Percentiles rank a stretch among this genome's conserved stretches.
phyloP scores from a whole-genome alignment of 2,329 filamentous ascomycete genomes.

The Beauveria australis region DNA sequence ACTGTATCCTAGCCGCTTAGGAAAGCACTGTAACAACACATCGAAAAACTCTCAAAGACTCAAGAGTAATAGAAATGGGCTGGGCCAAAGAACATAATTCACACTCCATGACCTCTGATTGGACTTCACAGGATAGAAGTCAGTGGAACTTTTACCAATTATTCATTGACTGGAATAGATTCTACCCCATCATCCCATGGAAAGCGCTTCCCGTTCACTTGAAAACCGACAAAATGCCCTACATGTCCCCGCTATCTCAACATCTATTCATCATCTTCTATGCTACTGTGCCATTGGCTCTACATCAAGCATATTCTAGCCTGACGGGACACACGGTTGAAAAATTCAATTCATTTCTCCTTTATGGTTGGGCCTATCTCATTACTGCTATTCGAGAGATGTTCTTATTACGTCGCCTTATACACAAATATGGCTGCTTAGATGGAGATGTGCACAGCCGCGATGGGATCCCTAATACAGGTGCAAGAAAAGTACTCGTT shows the following conservation, averaged over 20 bases:
- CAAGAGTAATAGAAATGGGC: too few species aligned
- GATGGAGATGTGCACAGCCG: conserved; percentile 25
- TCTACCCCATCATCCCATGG: too few species aligned
- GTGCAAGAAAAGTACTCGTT: conserved; percentile 16
- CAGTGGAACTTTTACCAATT: too few species aligned
- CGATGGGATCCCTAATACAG: conserved; percentile 26
- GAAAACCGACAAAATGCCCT: conserved; percentile 25
- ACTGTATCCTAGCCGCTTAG: too few species aligned
- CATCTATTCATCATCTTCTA: conserved; percentile 25
- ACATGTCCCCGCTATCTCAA: conserved; percentile 18
- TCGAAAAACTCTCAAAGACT: too few species aligned
- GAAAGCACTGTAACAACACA: too few species aligned
- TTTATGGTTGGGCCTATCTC: conserved; percentile 13
- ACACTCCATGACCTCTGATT: too few species aligned
- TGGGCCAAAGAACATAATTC: too few species aligned
- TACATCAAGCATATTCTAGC: conserved; percentile 14
- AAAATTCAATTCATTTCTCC: conserved; percentile 3
- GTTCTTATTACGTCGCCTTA: conserved; percentile 21
- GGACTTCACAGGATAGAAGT: too few species aligned
- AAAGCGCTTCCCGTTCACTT: conserved; percentile 19
- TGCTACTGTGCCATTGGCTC: conserved; percentile 17
- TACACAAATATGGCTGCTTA: conserved; percentile 21
- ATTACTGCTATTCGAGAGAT: conserved; percentile 21
- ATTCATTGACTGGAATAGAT: too few species aligned
- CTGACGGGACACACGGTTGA: conserved; percentile 11